Conservation (phyloP, 495 filamentous ascomycete species). For the Penicillium longicatenatum region DNA sequence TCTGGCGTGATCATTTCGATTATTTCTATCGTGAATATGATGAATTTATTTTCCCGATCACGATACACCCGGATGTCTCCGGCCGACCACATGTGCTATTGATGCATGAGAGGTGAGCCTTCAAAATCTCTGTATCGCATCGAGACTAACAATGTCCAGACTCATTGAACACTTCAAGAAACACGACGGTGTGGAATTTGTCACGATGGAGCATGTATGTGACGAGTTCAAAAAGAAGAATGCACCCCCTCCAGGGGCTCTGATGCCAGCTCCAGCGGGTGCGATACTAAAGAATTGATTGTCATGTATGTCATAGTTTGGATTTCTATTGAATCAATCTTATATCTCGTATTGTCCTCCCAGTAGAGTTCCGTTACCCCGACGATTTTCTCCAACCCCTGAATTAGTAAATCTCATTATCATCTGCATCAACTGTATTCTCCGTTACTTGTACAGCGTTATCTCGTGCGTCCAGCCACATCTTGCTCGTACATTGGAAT, state of each 20-base stretch:
- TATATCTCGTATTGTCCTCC: neutral
- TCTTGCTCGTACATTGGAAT: neutral
- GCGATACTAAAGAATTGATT: neutral
- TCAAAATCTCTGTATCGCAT: no score
- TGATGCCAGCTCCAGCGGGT: constrained; percentile 26
- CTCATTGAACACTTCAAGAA: constrained; percentile 72
- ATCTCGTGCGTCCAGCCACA: neutral
- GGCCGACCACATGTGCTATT: constrained; percentile 66
- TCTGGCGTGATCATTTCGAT: constrained; percentile 66
- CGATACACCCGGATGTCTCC: constrained; percentile 66
- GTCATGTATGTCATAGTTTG: neutral
- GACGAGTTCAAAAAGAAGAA: constrained; percentile 59
- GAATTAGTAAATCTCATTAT: neutral
- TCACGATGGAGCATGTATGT: constrained; percentile 66
- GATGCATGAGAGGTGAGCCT: constrained; percentile 23
- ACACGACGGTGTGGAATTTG: constrained; percentile 72
- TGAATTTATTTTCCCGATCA: constrained; percentile 69
- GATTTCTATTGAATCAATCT: neutral
- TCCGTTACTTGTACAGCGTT: neutral
- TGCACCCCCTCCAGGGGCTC: constrained; percentile 23
- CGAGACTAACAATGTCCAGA: constrained; percentile 23
- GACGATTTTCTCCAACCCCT: neutral
- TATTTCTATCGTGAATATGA: constrained; percentile 70
- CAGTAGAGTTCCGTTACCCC: neutral
- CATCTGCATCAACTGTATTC: neutral